Evolutionary conservation across 257 asterid species (phyloP).

Genomic region (Ilex asprella): DNA sequence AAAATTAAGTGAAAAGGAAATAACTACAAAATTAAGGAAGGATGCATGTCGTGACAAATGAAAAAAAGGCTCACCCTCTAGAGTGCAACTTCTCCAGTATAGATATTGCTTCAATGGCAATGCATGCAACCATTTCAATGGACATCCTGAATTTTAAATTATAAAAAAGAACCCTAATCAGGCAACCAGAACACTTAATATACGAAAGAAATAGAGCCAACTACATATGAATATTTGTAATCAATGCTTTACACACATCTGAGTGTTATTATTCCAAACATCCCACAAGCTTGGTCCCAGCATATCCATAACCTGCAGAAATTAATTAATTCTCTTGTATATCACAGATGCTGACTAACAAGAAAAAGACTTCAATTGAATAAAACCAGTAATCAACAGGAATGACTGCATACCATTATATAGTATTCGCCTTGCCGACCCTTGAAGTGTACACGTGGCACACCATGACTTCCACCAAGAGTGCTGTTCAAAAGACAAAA

Average conservation of each 20-base stretch:
- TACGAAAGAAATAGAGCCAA: background rate
- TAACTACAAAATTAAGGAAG: background rate
- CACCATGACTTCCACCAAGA: constrained; percentile 40
- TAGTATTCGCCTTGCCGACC: constrained; percentile 38
- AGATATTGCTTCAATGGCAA: constrained; percentile 84
- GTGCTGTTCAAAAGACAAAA: constrained; percentile 8
- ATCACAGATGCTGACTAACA: too few species aligned
- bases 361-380: background rate
- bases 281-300: constrained; percentile 87
- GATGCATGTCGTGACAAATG: background rate
- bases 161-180: constrained; percentile 6
- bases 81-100: constrained; percentile 82
- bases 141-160: constrained; percentile 56
- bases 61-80: constrained; percentile 54
- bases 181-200: constrained; percentile 7
- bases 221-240: background rate
- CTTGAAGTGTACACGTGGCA: constrained; percentile 42
- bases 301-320: constrained; percentile 21
- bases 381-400: background rate
- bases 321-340: too few species aligned
- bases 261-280: constrained; percentile 70
- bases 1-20: too few species aligned
- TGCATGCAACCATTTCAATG: constrained; percentile 88
- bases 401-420: constrained; percentile 32
- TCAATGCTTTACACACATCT: constrained; percentile 35